Evolutionary conservation across 768 basidiomycete species (phyloP).

Genomic region (Asterophora parasitica): DNA sequence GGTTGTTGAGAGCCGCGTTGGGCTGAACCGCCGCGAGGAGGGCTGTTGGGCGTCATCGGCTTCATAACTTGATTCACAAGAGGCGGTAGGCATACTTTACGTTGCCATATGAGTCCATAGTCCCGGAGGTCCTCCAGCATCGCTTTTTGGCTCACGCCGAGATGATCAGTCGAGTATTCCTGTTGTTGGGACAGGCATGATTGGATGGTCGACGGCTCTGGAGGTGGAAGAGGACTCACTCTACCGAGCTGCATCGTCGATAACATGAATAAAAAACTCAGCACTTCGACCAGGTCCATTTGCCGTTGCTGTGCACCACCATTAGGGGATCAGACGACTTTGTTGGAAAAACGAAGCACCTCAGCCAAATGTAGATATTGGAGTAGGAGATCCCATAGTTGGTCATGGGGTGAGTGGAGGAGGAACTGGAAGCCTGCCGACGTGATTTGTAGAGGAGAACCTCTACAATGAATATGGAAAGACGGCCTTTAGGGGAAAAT

Average conservation of each 20-base stretch:
- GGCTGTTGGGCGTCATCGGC: constrained; percentile 34
- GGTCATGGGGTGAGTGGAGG: constrained; percentile 88
- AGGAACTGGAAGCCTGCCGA: constrained; percentile 96
- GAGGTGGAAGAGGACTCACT: constrained; percentile 36
- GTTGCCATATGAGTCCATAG: constrained; percentile 92
- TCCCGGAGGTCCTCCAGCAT: constrained; percentile 91
- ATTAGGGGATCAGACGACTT: constrained; percentile 12
- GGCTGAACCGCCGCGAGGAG: constrained; percentile 79
- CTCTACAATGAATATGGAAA: constrained; percentile 27
- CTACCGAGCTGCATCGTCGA: constrained; percentile 93
- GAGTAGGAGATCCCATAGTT: constrained; percentile 91
- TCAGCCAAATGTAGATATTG: constrained; percentile 86
- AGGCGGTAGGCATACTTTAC: constrained; percentile 46
- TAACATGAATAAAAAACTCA: constrained; percentile 94
- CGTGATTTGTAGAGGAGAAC: constrained; percentile 72
- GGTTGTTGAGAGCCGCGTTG: constrained; percentile 92
- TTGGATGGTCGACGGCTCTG: background rate
- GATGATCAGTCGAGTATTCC: constrained; percentile 85
- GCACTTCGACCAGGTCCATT: constrained; percentile 90
- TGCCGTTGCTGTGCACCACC: constrained; percentile 58
- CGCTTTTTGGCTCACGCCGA: constrained; percentile 75
- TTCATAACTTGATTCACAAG: constrained; percentile 9
- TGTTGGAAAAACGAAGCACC: constrained; percentile 37
- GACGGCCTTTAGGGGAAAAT: constrained; percentile 15
- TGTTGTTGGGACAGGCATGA: constrained; percentile 23